Evolutionary conservation across 495 filamentous ascomycete species (phyloP), one percentile per base, ranked within the genome.

Genomic region (Penicillium samsonianum): DNA sequence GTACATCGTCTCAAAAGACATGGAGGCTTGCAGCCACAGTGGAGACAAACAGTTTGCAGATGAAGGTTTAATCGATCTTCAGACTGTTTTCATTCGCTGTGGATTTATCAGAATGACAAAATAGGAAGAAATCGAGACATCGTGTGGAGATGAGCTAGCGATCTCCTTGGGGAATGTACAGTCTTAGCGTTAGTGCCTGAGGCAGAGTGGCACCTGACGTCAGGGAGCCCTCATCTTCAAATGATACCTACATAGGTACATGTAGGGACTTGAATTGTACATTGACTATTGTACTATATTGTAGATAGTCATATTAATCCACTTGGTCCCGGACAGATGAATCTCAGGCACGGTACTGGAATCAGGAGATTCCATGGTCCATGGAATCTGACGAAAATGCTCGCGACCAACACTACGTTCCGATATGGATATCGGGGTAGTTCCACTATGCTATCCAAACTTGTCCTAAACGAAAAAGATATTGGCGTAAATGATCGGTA

Each of bases 151-250:
- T 16, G 30, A 48, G 28, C 8, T 35, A 37, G 28, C 19, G 25
- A 43, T 16, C 12, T 42, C 2, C 14, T 17, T n/a, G 35, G 7
- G 33, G 23, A 19, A 20, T 40, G 19, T 11, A 5, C 45, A 48
- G 1, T 20, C 20, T 40, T 23, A 37, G 25, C 35, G 22, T 42
- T 37, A 5, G 1, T 40, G 61, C 58, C 61, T 62, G 35, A 64
- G 64, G 64, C 58, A 59, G 2, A 1, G 53, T 3, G 17, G 52
- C 61, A 67, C 58, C 51, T 67, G 64, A 67, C 61, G 64, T 67
- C 64, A 64, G 40, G 9, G 52, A 56, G 51, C 60, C 60, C 52
- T 55, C 12, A 25, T 44, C 35, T 14, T 42, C 7, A 9, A 31
- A 8, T n/a, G 8, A 48, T 20, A 31, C 3, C n/a, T n/a, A n/a